phyloP scores from a whole-genome alignment of 1,284 basidiomycete species.

The Fomitopsis pinicola region DNA sequence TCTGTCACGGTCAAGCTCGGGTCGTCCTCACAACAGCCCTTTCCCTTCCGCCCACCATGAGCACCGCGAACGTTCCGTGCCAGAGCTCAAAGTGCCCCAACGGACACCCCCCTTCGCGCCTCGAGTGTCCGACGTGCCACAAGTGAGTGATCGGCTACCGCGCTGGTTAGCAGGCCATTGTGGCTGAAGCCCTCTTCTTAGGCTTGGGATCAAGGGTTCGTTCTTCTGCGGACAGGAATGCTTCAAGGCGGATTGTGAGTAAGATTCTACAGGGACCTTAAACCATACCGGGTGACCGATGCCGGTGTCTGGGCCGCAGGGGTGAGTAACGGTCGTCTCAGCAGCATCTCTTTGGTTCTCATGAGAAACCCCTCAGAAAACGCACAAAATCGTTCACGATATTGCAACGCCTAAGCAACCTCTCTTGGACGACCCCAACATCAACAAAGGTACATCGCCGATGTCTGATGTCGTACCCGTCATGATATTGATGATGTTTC shows the following conservation, averaged over 20 bases:
- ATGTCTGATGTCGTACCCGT: not conserved
- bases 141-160: slow-evolving; percentile 49
- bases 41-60: slow-evolving; percentile 17
- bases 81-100: slow-evolving; percentile 70
- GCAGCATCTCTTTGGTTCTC: slow-evolving; percentile 3
- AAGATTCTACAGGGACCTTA: not conserved
- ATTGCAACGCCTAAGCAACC: slow-evolving; percentile 45
- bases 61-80: slow-evolving; percentile 40
- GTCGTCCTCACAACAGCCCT: not conserved
- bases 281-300: not conserved
- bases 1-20: not conserved
- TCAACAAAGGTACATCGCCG: slow-evolving; percentile 24
- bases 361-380: slow-evolving; percentile 53
- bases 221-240: slow-evolving; percentile 85
- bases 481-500: not conserved
- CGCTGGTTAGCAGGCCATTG: not conserved
- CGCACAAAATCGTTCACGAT: slow-evolving; percentile 72
- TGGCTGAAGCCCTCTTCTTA: slow-evolving; percentile 26
- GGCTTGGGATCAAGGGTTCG: slow-evolving; percentile 75
- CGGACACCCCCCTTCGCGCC: slow-evolving; percentile 67
- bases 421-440: slow-evolving; percentile 26
- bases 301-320: slow-evolving; percentile 28
- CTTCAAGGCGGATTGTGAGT: slow-evolving; percentile 80
- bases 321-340: slow-evolving; percentile 31
- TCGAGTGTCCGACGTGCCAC: slow-evolving; percentile 81